phyloP scores from a whole-genome alignment of 129 eudicot genomes.

The Chrysanthemum seticuspe region DNA sequence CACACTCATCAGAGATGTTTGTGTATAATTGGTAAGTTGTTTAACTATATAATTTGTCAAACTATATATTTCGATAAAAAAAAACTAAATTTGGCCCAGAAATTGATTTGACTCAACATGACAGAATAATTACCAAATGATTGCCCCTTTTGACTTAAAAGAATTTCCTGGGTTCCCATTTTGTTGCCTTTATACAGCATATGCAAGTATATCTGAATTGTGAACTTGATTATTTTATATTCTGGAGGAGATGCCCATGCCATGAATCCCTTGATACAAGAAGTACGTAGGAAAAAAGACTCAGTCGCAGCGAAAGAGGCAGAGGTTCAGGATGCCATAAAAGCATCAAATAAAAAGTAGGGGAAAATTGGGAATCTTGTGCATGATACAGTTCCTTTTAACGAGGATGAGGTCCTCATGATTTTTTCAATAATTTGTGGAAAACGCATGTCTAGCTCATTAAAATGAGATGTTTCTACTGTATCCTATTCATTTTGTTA shows the following conservation, averaged over 20 bases:
- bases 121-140: too few relatives aligned
- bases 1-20: too few relatives aligned
- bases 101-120: too few relatives aligned
- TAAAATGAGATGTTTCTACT: not conserved
- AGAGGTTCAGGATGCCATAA: slow-evolving; percentile 61
- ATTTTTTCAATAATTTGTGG: not conserved
- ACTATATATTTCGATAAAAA: too few relatives aligned
- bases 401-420: slow-evolving; percentile 67
- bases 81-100: too few relatives aligned
- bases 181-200: not conserved
- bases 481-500: not conserved
- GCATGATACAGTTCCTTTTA: slow-evolving; percentile 57
- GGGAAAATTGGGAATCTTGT: slow-evolving; percentile 30
- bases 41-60: too few relatives aligned
- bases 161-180: too few relatives aligned
- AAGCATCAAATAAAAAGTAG: slow-evolving; percentile 51
- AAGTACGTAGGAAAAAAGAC: slow-evolving; percentile 55
- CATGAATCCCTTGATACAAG: slow-evolving; percentile 25
- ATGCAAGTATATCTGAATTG: slow-evolving; percentile 14
- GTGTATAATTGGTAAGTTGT: too few relatives aligned
- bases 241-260: slow-evolving; percentile 65
- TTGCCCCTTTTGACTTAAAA: too few relatives aligned
- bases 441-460: not conserved
- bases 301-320: slow-evolving; percentile 46
- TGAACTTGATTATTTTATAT: slow-evolving; percentile 25